Base-by-base conservation (phyloP, 106 monocot genomes). In the Iris macrosiphon region DNA sequence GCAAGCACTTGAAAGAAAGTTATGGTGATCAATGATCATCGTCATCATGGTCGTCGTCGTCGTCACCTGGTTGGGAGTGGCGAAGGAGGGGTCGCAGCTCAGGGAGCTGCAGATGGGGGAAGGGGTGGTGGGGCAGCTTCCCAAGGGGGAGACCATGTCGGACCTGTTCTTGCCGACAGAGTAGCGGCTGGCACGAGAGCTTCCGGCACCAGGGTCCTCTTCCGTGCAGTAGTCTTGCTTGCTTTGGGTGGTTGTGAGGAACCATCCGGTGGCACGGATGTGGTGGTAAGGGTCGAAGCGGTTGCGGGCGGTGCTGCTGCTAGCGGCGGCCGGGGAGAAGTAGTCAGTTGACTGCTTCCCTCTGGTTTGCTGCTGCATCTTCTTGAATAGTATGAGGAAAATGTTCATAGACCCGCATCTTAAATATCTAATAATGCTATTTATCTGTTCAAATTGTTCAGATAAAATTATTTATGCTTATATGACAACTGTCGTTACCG, bases 61-160 rank as follows among this genome's bases (percentile, higher is more conserved):
- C n/a, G n/a, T n/a, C n/a, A 67, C 31, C 57, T 28, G 38, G 30
- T 33, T 31, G 13, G 27, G 34, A 1, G 49, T 12, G 57, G 26
- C 37, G 57, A 48, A 29, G 37, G 35, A 35, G 56, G 42, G 43
- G 15, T 34, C 15, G 37, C 54, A 55, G 11, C 45, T 50, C 5
- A 29, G 23, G 13, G 49, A 53, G 62, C 75, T 68, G 49, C 67
- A 67, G 28, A 75, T n/a, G 9, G 75, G 61, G 33, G 67, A 67
- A 0, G 68, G 72, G 18, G 72, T 46, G 23, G 51, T 59, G 48
- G 2, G 72, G 59, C 6, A 21, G 37, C 31, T 59, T 18, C 52
- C 72, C n/a, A 59, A 49, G 49, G 44, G 7, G 15, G 37, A 38
- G 2, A 7, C 42, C 14, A 52, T 24, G 30, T 41, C 17, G 10